Evolutionary conservation across 768 basidiomycete species (phyloP), one percentile per base, ranked within the genome.

Genomic region (Rubroboletus satanas): DNA sequence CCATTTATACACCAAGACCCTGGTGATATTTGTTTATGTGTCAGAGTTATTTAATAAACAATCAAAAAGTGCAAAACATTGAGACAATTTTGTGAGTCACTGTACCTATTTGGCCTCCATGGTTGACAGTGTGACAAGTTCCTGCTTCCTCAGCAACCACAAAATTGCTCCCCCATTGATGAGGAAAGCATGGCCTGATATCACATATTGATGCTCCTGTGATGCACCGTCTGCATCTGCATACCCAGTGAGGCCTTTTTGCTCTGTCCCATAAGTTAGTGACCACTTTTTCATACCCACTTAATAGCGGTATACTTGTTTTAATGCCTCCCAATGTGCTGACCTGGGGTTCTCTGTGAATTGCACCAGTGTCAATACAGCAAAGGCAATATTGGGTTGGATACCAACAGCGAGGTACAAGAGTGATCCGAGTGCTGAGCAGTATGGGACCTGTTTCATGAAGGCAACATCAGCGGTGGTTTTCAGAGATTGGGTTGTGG

Each of bases 71-170:
- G n/a, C n/a, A n/a, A n/a, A n/a, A n/a, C n/a, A n/a, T n/a, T n/a
- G n/a, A n/a, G n/a, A n/a, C n/a, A n/a, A n/a, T n/a, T n/a, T n/a
- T n/a, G n/a, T n/a, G n/a, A n/a, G n/a, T n/a, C n/a, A n/a, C n/a
- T n/a, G n/a, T n/a, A n/a, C n/a, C n/a, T n/a, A n/a, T n/a, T n/a
- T n/a, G n/a, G n/a, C n/a, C n/a, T n/a, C n/a, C n/a, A n/a, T n/a
- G n/a, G 50, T 56, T 0, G 31, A 59, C 4, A 59, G 35, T 0
- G 47, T 59, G 9, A 56, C 15, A 1, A 60, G 36, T 8, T 53
- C 59, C 9, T 60, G 59, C 12, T 56, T 60, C 9, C 15, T n/a
- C n/a, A n/a, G 17, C 0, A 9, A 60, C 52, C 55, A 60, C 0
- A 18, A 15, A 1, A 60, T 43, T 11, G 41, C 48, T n/a, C 51